Conservation (phyloP, 352 stramenopile genomes). For the Aphanomyces astaci region DNA sequence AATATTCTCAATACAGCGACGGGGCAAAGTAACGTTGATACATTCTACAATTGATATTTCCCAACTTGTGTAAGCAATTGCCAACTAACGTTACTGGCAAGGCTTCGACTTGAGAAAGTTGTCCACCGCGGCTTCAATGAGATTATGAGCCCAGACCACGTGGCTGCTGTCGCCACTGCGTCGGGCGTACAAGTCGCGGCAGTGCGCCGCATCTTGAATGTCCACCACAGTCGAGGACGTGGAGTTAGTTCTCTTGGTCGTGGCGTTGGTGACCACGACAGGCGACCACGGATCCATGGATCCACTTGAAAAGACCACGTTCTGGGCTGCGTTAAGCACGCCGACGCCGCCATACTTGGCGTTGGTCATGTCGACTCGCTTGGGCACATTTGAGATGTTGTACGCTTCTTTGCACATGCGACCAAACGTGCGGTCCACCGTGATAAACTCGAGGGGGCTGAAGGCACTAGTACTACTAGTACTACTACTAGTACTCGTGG, state of each 20-base stretch:
- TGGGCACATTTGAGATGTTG: constrained; percentile 43
- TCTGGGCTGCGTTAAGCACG: constrained; percentile 51
- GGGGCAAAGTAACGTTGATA: too few relatives aligned
- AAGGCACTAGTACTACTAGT: constrained; percentile 13
- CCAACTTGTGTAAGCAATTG: too few relatives aligned
- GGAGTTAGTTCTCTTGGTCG: not conserved
- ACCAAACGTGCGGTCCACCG: constrained; percentile 69
- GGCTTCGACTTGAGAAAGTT: not conserved
- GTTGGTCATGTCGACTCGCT: constrained; percentile 42
- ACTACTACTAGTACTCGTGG: constrained; percentile 72
- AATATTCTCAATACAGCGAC: too few relatives aligned
- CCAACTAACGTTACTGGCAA: too few relatives aligned
- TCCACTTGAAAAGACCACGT: constrained; percentile 77
- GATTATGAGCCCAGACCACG: constrained; percentile 10
- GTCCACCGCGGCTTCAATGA: not conserved
- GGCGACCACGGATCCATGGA: constrained; percentile 66
- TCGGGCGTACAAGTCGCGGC: not conserved
- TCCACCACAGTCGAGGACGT: not conserved
- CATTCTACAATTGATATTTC: too few relatives aligned
- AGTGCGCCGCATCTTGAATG: constrained; percentile 3
- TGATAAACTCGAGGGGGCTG: constrained; percentile 74
- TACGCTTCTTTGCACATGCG: constrained; percentile 62
- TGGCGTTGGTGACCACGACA: constrained; percentile 20
- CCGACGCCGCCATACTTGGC: constrained; percentile 62
- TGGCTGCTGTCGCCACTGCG: not conserved